Evolutionary conservation across 2,329 filamentous ascomycete species (phyloP), one percentile per base, ranked within the genome.

Genomic region (Trichoderma sp.): DNA sequence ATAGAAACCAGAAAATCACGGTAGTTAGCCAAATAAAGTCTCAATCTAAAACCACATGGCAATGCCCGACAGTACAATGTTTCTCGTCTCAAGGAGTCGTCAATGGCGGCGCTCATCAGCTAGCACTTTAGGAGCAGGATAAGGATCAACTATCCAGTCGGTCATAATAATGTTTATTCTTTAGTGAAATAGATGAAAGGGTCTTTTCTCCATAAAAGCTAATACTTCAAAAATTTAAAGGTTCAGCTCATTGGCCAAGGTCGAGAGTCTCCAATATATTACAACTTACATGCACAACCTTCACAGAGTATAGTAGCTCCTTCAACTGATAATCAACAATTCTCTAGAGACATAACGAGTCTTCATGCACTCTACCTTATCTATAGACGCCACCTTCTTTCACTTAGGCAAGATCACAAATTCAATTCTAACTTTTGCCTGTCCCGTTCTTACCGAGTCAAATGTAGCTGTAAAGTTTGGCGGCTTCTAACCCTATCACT

Each of bases 311-410:
- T 3, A 46, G 43, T 21, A 10, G 18, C 39, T 10, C 5, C 16
- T 46, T 46, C 16, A 10, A 10, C n/a, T n/a, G 43, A 11, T 21
- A 7, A 10, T 46, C 39, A 46, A 21, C 14, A 39, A 39, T 16
- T 16, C 5, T 16, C 37, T 5, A n/a, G 5, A 8, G 18, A 10
- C 94, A 97, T 43, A 92, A 89, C 28, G 97, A 81, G 21, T 91
- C 46, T 24, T 3, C 21, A 10, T 21, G 13, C 28, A 28, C 13
- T 14, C 51, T 3, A 43, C 39, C 16, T 8, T 3, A n/a, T 18
- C 39, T 28, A 18, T 8, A 28, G 11, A 13, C 51, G 6, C n/a
- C 11, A 5, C 10, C 3, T 10, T 21, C 43, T 21, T 49, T 49
- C 43, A 5, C 5, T 28, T 54, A 3, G 49, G 24, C 51, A 18